Conservation (phyloP, 2,329 filamentous ascomycete species). For the Colletotrichum spaethianum region DNA sequence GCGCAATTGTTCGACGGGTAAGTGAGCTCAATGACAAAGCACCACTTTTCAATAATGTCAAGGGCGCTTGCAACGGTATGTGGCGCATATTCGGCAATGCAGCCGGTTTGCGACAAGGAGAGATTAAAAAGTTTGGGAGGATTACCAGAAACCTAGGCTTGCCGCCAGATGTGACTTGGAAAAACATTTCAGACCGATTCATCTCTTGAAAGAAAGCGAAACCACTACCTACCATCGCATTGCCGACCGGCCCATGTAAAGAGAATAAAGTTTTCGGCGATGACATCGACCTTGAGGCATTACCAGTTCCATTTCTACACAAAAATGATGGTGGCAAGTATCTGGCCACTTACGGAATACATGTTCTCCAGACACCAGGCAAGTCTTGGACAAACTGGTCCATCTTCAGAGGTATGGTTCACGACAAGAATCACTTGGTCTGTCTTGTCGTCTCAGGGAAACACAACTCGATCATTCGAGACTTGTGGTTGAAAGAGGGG, state of each 20-base stretch:
- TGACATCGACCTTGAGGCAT: conserved; percentile 58
- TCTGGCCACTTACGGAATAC: conserved; percentile 65
- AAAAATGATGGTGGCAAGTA: conserved; percentile 64
- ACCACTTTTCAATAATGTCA: conserved; percentile 67
- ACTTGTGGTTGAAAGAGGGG: conserved; percentile 61
- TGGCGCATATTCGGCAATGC: conserved; percentile 64
- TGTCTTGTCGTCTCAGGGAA: conserved; percentile 61
- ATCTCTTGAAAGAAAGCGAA: conserved; percentile 49
- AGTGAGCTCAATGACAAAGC: conserved; percentile 62
- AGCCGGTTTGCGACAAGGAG: too few species aligned
- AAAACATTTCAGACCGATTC: conserved; percentile 59
- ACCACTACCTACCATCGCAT: conserved; percentile 51
- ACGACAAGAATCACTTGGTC: conserved; percentile 56
- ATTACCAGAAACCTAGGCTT: conserved; percentile 59
- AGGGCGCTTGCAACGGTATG: conserved; percentile 60
- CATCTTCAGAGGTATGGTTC: conserved; percentile 61
- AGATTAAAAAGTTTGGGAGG: conserved; percentile 55
- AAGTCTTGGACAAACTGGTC: conserved; percentile 64
- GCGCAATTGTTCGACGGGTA: conserved; percentile 61
- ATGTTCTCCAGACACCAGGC: conserved; percentile 61
- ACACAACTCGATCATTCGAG: conserved; percentile 61
- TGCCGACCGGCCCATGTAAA: conserved; percentile 59
- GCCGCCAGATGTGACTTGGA: conserved; percentile 52
- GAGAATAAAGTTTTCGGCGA: conserved; percentile 54
- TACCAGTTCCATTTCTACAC: conserved; percentile 60